These are phyloP conservation scores for Alternaria brassicicola DNA, from an alignment of 2,329 filamentous ascomycete genomes.

Conservation along the genomic window DNA sequence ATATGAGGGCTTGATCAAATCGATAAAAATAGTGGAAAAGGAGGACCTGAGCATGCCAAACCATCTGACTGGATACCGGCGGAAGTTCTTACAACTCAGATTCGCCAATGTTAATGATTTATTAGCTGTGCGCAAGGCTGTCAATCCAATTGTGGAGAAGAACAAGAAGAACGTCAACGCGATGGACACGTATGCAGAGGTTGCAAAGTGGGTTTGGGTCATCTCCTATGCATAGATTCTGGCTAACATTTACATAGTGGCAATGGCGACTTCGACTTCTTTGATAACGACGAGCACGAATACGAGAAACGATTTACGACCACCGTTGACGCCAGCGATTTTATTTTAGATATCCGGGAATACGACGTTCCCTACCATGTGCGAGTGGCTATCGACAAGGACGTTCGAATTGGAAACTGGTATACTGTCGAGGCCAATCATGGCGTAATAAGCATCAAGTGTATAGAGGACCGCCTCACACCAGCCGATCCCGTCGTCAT, in stretches of 20 bases:
- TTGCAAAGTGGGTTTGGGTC: slow-evolving; percentile 71
- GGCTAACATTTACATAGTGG: slow-evolving; percentile 57
- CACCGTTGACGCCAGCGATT: slow-evolving; percentile 91
- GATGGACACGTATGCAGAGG: slow-evolving; percentile 98
- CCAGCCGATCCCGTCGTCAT: slow-evolving; percentile 97
- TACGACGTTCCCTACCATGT: slow-evolving; percentile 99
- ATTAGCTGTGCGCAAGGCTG: slow-evolving; percentile 79
- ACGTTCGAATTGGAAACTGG: slow-evolving; percentile 96
- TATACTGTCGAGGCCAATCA: slow-evolving; percentile 95
- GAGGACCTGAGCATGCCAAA: slow-evolving; percentile 96
- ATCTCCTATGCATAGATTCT: not conserved
- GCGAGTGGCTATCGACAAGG: slow-evolving; percentile 95
- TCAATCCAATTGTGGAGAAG: slow-evolving; percentile 91
- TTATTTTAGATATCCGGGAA: slow-evolving; percentile 97
- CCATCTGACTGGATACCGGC: slow-evolving; percentile 86
- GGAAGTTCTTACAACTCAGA: slow-evolving; percentile 83
- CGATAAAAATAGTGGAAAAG: slow-evolving; percentile 78
- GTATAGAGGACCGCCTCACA: slow-evolving; percentile 84
- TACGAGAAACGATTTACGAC: slow-evolving; percentile 79
- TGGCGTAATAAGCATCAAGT: slow-evolving; percentile 79
- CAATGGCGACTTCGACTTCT: slow-evolving; percentile 88
- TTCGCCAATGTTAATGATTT: slow-evolving; percentile 90
- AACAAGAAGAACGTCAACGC: slow-evolving; percentile 96
- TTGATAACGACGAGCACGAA: slow-evolving; percentile 81
- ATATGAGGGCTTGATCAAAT: slow-evolving; percentile 83